A percentile compares a stretch with the other conserved stretches of the same genome.
Conservation (phyloP, 2,329 filamentous ascomycete genomes). For the Xylariales sp. region DNA sequence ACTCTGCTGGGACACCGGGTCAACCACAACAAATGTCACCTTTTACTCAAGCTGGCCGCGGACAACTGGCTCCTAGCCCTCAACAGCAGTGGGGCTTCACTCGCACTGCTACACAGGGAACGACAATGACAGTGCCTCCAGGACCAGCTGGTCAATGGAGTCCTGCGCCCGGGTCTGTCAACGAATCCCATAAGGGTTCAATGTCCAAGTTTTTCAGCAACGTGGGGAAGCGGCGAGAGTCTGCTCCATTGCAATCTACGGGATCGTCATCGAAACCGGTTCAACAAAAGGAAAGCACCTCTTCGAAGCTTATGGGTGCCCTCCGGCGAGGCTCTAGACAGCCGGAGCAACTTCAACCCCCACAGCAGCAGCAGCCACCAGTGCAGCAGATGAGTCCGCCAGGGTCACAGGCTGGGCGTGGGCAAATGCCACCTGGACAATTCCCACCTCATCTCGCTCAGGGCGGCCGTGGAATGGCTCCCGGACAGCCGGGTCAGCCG, state of each 20-base stretch:
- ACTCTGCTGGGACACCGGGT: background rate
- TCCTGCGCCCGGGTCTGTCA: background rate
- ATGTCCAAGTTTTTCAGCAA: conserved; percentile 20
- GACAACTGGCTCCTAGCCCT: conserved; percentile 1
- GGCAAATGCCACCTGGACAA: conserved; percentile 2
- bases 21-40: background rate
- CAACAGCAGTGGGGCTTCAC: conserved; percentile 7
- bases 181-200: conserved; percentile 8
- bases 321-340: conserved; percentile 22
- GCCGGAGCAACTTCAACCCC: conserved; percentile 9
- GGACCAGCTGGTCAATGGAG: conserved; percentile 5
- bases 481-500: conserved; percentile 9
- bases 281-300: conserved; percentile 18
- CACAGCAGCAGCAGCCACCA: conserved; percentile 4
- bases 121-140: background rate
- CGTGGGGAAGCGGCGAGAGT: conserved; percentile 3
- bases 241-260: conserved; percentile 3
- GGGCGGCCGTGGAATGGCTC: background rate
- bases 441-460: background rate
- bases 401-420: conserved; percentile 5
- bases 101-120: background rate
- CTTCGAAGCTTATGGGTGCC: conserved; percentile 21
- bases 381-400: conserved; percentile 10
- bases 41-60: conserved; percentile 1
- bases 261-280: conserved; percentile 1